Evolutionary conservation across 163 green algal genomes (phyloP), one percentile per base, ranked within the genome.

Genomic region (Scenedesmus sp.): DNA sequence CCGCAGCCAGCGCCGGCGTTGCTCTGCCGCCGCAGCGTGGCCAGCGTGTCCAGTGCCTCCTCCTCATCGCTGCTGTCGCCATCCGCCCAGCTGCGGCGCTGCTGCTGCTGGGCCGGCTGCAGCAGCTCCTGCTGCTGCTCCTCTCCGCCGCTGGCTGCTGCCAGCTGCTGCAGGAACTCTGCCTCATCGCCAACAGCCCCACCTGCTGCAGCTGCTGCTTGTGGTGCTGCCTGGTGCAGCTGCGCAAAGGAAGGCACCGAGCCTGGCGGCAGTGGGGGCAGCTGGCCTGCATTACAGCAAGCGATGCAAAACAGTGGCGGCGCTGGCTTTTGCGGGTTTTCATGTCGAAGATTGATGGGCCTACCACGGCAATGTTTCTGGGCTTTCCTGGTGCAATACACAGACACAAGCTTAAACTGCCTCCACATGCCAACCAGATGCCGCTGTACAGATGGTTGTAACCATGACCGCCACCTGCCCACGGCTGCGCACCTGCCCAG

Each of bases 41-140:
- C 13, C 84, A 64, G 23, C 46, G 20, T 55, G 59, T 34, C 34
- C 23, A 64, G 34, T 18, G 13, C 60, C 34, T 89, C 60, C 46
- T 89, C 84, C 4, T 89, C 84, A 34, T 89, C 84, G 34, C 84
- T 79, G 23, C 70, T 89, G 84, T 89, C 84, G n/a, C 84, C 84
- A 20, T 81, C 62, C 62, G 70, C 70, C 70, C 73, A 62, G 12
- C 62, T 82, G 84, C 84, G 73, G n/a, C 83, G 57, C 54, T 87
- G 52, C 54, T 62, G 54, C n/a, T 86, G 34, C 16, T 46, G 46
- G 0, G 23, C 12, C 79, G 4, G 46, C 79, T 26, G 34, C 79
- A 12, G 34, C 10, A 26, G 81, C 15, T 54, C 55, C 54, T n/a
- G 79, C 52, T n/a, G 46, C 79, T 54, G 54, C 82, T 64, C 15